Evolutionary conservation across 1,284 basidiomycete species (phyloP).

Genomic region (Pseudozyma sp.): DNA sequence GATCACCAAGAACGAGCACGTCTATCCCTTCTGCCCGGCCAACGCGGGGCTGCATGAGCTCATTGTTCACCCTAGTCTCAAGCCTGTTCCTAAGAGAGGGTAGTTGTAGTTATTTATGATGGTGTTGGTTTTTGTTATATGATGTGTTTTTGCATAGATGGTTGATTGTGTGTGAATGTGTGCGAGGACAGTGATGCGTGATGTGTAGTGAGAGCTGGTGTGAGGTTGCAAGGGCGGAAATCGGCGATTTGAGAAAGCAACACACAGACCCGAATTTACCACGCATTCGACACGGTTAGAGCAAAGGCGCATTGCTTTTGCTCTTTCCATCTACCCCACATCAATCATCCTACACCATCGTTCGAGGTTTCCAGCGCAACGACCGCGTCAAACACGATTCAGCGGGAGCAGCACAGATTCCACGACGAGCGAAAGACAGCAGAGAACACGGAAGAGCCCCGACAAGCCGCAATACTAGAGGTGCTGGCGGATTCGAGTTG

Average conservation of each 20-base stretch:
- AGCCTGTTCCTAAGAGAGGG: conserved; percentile 38
- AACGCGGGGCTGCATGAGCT: conserved; percentile 91
- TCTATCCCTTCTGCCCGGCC: conserved; percentile 92
- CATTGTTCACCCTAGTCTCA: conserved; percentile 53
- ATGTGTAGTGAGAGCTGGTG: not conserved
- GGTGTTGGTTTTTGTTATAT: not conserved
- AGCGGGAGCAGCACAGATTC: too few species aligned
- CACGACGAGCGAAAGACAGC: too few species aligned
- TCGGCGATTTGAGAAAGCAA: not conserved
- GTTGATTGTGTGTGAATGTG: not conserved
- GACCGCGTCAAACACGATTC: too few species aligned
- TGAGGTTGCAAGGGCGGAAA: not conserved
- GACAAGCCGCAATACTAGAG: too few species aligned
- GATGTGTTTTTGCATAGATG: not conserved
- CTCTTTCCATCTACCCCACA: too few species aligned
- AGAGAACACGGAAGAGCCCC: too few species aligned
- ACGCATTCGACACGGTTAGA: not conserved
- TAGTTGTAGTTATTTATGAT: not conserved
- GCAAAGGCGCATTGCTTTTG: not conserved
- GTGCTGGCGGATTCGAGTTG: too few species aligned
- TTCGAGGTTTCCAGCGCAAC: too few species aligned
- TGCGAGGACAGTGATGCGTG: not conserved
- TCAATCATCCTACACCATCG: too few species aligned
- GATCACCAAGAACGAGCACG: conserved; percentile 88
- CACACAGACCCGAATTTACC: conserved; percentile 3